Percentiles rank a stretch among this genome's conserved stretches.
These are phyloP conservation scores for Phytopythium vexans DNA, from an alignment of 352 stramenopile species.

Conservation along the genomic window DNA sequence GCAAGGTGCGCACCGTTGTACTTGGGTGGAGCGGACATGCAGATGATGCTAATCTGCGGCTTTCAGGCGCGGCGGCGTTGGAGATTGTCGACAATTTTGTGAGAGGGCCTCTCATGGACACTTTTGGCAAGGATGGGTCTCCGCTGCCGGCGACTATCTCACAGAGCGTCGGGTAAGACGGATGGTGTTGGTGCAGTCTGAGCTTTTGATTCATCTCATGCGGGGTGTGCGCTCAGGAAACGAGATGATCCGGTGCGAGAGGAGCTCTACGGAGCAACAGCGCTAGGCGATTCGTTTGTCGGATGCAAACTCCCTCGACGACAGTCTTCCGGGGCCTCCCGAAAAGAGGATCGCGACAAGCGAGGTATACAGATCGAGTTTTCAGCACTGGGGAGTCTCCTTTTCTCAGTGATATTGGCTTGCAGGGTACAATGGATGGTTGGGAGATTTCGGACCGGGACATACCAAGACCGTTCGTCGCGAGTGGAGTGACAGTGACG, in stretches of 20 bases:
- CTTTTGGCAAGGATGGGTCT: conserved; percentile 26
- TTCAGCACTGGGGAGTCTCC: background rate
- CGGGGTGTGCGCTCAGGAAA: background rate
- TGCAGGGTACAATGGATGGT: conserved; percentile 67
- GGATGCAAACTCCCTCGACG: conserved; percentile 27
- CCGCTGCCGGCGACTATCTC: background rate
- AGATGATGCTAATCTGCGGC: background rate
- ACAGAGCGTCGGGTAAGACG: background rate
- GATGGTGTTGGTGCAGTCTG: no score
- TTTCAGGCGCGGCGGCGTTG: conserved; percentile 60
- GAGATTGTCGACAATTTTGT: conserved; percentile 85
- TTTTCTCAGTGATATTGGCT: background rate
- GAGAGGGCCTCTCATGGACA: conserved; percentile 70
- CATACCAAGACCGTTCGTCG: conserved; percentile 71
- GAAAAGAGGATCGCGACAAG: conserved; percentile 14
- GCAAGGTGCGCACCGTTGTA: conserved; percentile 27
- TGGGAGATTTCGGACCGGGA: conserved; percentile 67
- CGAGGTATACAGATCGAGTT: conserved; percentile 12
- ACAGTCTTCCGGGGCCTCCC: conserved; percentile 2
- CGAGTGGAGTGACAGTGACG: conserved; percentile 34
- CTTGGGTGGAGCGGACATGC: background rate
- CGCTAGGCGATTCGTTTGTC: conserved; percentile 47
- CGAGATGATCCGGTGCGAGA: conserved; percentile 44
- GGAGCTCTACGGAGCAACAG: conserved; percentile 54
- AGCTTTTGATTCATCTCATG: no score